A percentile compares a stretch with the other conserved stretches of the same genome.
Evolutionary conservation across 495 filamentous ascomycete species (phyloP).

Genomic region (Glarea lozoyensis): DNA sequence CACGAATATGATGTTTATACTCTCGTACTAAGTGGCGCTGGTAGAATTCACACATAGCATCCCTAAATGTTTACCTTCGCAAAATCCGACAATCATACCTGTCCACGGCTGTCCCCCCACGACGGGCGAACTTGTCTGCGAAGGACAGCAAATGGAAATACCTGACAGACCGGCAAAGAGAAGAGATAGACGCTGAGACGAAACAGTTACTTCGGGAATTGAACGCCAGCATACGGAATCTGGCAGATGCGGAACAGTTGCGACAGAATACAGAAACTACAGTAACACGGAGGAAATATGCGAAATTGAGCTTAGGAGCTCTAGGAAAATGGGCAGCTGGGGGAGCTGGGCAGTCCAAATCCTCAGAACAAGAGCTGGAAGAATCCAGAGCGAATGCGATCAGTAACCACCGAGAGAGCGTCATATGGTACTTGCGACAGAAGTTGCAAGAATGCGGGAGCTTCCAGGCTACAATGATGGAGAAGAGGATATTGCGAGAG

Average conservation of each 20-base stretch:
- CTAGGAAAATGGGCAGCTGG: slow-evolving; percentile 70
- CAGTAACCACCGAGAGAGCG: slow-evolving; percentile 60
- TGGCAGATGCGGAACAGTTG: slow-evolving; percentile 73
- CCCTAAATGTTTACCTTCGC: slow-evolving; percentile 67
- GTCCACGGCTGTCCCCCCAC: slow-evolving; percentile 52
- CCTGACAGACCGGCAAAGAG: slow-evolving; percentile 61
- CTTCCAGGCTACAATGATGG: slow-evolving; percentile 84
- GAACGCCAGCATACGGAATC: slow-evolving; percentile 61
- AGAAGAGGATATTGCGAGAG: slow-evolving; percentile 71
- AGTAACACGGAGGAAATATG: slow-evolving; percentile 61
- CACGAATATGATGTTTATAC: neutral
- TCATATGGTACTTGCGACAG: slow-evolving; percentile 72
- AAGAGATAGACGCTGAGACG: slow-evolving; percentile 75
- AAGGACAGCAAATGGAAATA: slow-evolving; percentile 31
- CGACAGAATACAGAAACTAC: slow-evolving; percentile 62
- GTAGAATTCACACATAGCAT: slow-evolving; percentile 77
- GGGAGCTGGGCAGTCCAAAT: slow-evolving; percentile 27
- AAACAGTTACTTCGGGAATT: slow-evolving; percentile 78
- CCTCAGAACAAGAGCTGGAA: slow-evolving; percentile 54
- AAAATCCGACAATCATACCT: slow-evolving; percentile 86
- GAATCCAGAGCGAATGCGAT: slow-evolving; percentile 57
- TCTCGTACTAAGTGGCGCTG: neutral
- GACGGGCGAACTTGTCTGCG: slow-evolving; percentile 36
- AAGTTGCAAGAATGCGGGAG: slow-evolving; percentile 64
- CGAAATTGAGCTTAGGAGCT: slow-evolving; percentile 40